Base-by-base conservation (phyloP, 2,329 filamentous ascomycete genomes). In the Cladosporium sphaerospermum region DNA sequence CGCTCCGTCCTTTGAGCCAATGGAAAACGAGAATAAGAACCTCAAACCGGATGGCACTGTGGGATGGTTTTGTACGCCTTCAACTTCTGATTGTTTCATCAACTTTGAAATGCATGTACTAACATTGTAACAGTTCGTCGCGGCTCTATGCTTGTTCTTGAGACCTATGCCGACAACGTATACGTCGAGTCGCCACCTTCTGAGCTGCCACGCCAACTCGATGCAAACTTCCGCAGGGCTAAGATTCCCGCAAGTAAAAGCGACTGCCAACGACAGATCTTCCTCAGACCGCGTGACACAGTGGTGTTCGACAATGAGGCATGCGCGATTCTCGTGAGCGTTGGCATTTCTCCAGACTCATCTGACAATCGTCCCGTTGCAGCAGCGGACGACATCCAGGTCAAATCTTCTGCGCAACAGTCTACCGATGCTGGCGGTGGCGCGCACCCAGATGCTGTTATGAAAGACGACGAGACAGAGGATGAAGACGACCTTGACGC, bases 401-500 rank as follows among this genome's bases (percentile, higher is more conserved):
- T 51, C 18, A 44, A 51, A 19, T 51, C 48, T 33, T 51, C 48
- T 1, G 40, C 31, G 9, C 48, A 32, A 10, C 32, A 44, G 13
- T n/a, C 40, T 14, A 9, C 14, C 19, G 19, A 31, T 3, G 11
- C 23, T 14, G 10, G 23, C 16, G 11, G 13, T 23, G 18, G n/a
- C 5, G 8, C 23, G 6, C 19, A 11, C 8, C 18, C 13, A 3
- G 31, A 11, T 23, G 31, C 32, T 43, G 31, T 3, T 7, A 16
- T 10, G 3, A 33, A 40, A 1, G 50, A 53, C 16, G 16, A 36
- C 1, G 28, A 39, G 9, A 37, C 32, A 9, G 51, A 53, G 2
- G 51, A 53, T 23, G 37, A 53, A 19, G 36, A 53, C 14, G 37
- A 47, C 32, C 43, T 47, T 6, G 39, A 44, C 19, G 40, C 8